Percentiles rank a stretch among this genome's conserved stretches.
phyloP scores from a whole-genome alignment of 257 asterid species.

The Solanum sitiens region DNA sequence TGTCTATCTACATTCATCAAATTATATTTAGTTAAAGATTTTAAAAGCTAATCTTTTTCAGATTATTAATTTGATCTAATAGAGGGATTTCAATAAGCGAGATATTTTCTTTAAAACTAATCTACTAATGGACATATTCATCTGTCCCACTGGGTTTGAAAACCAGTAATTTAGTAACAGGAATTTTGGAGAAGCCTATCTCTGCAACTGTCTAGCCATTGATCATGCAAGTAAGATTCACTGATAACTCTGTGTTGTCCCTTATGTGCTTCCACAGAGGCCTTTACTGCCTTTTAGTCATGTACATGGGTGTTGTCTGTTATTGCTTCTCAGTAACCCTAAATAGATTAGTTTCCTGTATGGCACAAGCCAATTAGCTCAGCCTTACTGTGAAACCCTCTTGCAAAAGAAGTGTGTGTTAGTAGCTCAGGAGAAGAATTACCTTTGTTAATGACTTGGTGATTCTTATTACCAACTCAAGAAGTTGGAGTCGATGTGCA shows the following conservation, averaged over 20 bases:
- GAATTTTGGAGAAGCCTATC: background rate
- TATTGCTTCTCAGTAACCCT: background rate
- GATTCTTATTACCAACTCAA: background rate
- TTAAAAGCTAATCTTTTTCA: background rate
- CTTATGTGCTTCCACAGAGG: background rate
- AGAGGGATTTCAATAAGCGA: background rate
- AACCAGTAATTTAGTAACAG: background rate
- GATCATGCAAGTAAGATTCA: background rate
- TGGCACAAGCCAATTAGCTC: background rate
- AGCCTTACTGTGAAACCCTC: background rate
- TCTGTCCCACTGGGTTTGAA: background rate
- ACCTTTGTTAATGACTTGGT: background rate
- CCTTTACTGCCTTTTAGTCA: background rate
- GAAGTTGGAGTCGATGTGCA: background rate
- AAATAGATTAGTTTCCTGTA: background rate
- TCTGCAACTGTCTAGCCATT: background rate
- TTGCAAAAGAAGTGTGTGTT: background rate
- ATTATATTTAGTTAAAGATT: background rate
- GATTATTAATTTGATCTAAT: background rate
- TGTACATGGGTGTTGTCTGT: background rate
- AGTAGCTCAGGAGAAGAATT: background rate
- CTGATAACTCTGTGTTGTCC: background rate
- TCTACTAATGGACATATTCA: background rate
- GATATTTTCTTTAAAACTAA: background rate
- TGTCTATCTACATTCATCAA: background rate